Conservation (phyloP, 2,329 filamentous ascomycete genomes). For the Diaporthe eres region DNA sequence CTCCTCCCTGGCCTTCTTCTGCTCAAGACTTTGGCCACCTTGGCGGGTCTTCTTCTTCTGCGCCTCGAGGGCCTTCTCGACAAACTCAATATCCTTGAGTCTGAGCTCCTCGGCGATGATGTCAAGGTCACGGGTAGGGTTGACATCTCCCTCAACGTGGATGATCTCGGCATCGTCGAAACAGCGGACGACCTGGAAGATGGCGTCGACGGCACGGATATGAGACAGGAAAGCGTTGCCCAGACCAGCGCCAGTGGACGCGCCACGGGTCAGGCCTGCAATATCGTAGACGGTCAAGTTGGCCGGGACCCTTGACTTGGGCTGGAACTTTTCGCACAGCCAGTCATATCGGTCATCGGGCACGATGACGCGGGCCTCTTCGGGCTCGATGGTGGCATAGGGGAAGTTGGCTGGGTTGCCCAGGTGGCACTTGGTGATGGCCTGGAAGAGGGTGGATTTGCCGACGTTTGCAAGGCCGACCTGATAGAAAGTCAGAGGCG, state of each 20-base stretch:
- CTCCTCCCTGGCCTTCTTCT: constrained; percentile 97
- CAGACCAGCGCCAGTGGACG: constrained; percentile 96
- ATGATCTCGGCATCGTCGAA: constrained; percentile 99
- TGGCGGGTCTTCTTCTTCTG: constrained; percentile 94
- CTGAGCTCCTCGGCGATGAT: constrained; percentile 98
- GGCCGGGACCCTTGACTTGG: constrained; percentile 96
- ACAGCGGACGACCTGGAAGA: constrained; percentile 96
- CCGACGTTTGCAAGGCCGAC: constrained; percentile 99
- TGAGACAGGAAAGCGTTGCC: constrained; percentile 99
- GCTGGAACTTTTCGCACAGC: constrained; percentile 96
- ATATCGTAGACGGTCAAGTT: constrained; percentile 99
- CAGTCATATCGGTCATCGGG: constrained; percentile 97
- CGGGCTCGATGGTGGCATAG: constrained; percentile 98
- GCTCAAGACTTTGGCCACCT: constrained; percentile 95
- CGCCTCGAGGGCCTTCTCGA: constrained; percentile 93
- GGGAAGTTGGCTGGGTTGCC: constrained; percentile 99
- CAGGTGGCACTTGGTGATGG: constrained; percentile 96
- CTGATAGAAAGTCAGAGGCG: constrained; percentile 67
- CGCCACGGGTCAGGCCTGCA: constrained; percentile 93
- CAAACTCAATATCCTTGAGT: constrained; percentile 98
- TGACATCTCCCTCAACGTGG: constrained; percentile 98
- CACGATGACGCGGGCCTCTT: constrained; percentile 97
- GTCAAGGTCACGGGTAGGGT: constrained; percentile 92
- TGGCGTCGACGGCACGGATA: constrained; percentile 97
- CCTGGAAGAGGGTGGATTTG: constrained; percentile 99